phyloP scores from a whole-genome alignment of 2,329 filamentous ascomycete genomes.

The Phyllosticta capitalensis region DNA sequence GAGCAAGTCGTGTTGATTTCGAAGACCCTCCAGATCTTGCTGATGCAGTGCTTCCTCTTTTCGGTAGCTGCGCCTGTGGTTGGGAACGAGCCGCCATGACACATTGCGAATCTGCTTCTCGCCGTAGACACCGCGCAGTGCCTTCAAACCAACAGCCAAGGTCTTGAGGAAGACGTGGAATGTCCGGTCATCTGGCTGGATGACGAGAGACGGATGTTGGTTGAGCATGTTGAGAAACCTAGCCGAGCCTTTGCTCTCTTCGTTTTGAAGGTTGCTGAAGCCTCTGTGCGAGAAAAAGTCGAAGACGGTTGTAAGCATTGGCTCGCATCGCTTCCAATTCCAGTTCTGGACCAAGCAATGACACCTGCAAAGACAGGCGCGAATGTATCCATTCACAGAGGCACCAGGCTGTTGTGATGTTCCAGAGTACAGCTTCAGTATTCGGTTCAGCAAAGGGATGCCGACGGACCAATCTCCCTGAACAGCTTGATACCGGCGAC shows the following conservation, averaged over 20 bases:
- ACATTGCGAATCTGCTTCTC: slow-evolving; percentile 48
- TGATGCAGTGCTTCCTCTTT: slow-evolving; percentile 47
- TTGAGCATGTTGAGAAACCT: slow-evolving; percentile 44
- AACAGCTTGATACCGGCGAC: slow-evolving; percentile 29
- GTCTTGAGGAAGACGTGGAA: slow-evolving; percentile 53
- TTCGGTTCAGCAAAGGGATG: slow-evolving; percentile 36
- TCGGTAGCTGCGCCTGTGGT: slow-evolving; percentile 50
- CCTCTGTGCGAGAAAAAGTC: slow-evolving; percentile 50
- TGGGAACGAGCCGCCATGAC: slow-evolving; percentile 49
- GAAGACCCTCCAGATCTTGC: slow-evolving; percentile 46
- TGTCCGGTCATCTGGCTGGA: slow-evolving; percentile 40
- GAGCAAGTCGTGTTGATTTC: slow-evolving; percentile 54
- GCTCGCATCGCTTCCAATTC: slow-evolving; percentile 49
- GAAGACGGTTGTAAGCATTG: slow-evolving; percentile 44
- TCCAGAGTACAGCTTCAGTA: slow-evolving; percentile 38
- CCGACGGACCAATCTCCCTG: slow-evolving; percentile 43
- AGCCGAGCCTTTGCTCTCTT: slow-evolving; percentile 44
- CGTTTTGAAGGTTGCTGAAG: slow-evolving; percentile 43
- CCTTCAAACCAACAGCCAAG: slow-evolving; percentile 40
- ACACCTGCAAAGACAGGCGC: slow-evolving; percentile 43
- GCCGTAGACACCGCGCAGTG: slow-evolving; percentile 37
- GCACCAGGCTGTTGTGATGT: slow-evolving; percentile 29
- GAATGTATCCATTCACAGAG: slow-evolving; percentile 47
- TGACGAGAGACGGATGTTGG: slow-evolving; percentile 32
- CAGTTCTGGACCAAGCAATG: slow-evolving; percentile 44